These are phyloP conservation scores for Diospyros lotus DNA, from an alignment of 148 eudicot species.

Conservation along the genomic window DNA sequence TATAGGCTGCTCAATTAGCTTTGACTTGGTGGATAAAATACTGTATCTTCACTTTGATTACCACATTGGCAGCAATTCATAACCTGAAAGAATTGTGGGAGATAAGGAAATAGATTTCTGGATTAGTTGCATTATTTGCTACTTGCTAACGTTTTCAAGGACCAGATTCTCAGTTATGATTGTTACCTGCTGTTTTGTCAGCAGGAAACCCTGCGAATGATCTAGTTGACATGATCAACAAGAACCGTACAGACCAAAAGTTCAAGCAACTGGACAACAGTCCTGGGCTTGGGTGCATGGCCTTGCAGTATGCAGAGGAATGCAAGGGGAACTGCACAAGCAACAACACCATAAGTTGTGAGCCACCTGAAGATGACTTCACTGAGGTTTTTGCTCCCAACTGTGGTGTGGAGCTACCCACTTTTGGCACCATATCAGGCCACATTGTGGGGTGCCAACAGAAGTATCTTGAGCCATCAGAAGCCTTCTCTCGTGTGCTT, in stretches of 20 bases:
- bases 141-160: neutral
- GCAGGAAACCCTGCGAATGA: slow-evolving; percentile 76
- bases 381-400: slow-evolving; percentile 70
- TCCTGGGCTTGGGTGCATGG: slow-evolving; percentile 84
- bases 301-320: slow-evolving; percentile 56
- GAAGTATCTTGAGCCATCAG: slow-evolving; percentile 41
- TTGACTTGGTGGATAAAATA: no score
- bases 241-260: slow-evolving; percentile 56
- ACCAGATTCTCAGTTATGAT: neutral
- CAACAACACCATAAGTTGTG: slow-evolving; percentile 51
- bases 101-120: neutral
- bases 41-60: no score
- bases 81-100: no score
- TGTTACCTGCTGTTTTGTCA: slow-evolving; percentile 1
- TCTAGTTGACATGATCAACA: slow-evolving; percentile 64
- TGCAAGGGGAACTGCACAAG: slow-evolving; percentile 58
- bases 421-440: slow-evolving; percentile 54
- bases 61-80: no score
- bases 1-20: no score
- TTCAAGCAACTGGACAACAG: slow-evolving; percentile 43
- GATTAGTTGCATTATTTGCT: neutral
- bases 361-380: slow-evolving; percentile 51
- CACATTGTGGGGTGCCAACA: slow-evolving; percentile 55
- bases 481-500: slow-evolving; percentile 54
- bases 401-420: slow-evolving; percentile 78